These are phyloP conservation scores for Suillus paluster DNA, from an alignment of 768 basidiomycete genomes.

Conservation along the genomic window DNA sequence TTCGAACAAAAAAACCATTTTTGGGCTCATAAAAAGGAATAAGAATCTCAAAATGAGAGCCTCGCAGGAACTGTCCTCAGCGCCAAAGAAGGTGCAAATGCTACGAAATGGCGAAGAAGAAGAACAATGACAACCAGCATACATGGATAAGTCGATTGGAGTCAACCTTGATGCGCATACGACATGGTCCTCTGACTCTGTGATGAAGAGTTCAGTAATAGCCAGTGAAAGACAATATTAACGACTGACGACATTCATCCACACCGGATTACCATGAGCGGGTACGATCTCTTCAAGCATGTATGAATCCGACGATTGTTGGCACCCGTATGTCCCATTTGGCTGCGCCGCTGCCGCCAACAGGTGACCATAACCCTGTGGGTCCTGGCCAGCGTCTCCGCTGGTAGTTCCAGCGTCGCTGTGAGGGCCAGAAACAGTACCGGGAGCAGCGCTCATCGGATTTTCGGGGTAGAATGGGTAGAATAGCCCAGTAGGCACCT, in stretches of 20 bases:
- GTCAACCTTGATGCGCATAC: slow-evolving; percentile 4
- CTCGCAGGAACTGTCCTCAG: slow-evolving; percentile 26
- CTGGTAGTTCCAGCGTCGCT: slow-evolving; percentile 22
- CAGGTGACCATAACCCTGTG: slow-evolving; percentile 54
- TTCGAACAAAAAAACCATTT: slow-evolving; percentile 16
- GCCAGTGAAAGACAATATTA: slow-evolving; percentile 3
- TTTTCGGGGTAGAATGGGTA: slow-evolving; percentile 80
- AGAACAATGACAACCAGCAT: background rate
- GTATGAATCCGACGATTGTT: slow-evolving; percentile 62
- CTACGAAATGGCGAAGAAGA: background rate
- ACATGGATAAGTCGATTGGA: slow-evolving; percentile 14
- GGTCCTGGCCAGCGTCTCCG: slow-evolving; percentile 22
- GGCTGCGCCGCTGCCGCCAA: slow-evolving; percentile 64
- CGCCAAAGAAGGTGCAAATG: slow-evolving; percentile 3
- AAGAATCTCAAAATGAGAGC: slow-evolving; percentile 25
- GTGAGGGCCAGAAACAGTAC: slow-evolving; percentile 15
- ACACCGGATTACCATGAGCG: slow-evolving; percentile 38
- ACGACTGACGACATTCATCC: slow-evolving; percentile 51
- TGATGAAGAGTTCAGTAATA: background rate
- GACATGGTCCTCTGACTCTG: slow-evolving; percentile 5
- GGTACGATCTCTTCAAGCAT: slow-evolving; percentile 71
- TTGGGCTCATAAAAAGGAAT: slow-evolving; percentile 37
- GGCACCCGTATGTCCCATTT: slow-evolving; percentile 56
- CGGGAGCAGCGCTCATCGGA: slow-evolving; percentile 29
- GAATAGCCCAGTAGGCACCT: slow-evolving; percentile 71